Conservation (phyloP, 352 stramenopile species). For the Globisporangium spiculum region DNA sequence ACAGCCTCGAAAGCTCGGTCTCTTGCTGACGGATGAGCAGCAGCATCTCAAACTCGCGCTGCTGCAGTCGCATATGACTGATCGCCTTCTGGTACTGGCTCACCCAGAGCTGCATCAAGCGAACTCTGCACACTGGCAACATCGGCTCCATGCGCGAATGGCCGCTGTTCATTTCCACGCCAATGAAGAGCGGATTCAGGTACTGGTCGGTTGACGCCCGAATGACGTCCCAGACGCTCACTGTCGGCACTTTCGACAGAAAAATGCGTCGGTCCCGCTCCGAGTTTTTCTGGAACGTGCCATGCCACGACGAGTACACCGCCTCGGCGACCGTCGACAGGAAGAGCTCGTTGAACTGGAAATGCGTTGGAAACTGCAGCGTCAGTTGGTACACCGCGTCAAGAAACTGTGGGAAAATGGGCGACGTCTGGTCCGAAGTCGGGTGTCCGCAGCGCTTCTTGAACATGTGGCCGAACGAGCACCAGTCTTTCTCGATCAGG, state of each 20-base stretch:
- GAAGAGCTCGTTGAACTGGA: constrained; percentile 97
- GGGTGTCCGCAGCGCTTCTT: constrained; percentile 71
- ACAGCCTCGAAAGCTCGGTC: constrained; percentile 62
- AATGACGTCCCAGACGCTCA: constrained; percentile 85
- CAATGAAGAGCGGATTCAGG: constrained; percentile 78
- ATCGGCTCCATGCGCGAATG: constrained; percentile 59
- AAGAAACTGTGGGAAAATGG: constrained; percentile 98
- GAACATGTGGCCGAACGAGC: constrained; percentile 89
- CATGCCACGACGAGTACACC: constrained; percentile 96
- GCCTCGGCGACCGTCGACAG: constrained; percentile 94
- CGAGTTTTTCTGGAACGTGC: constrained; percentile 91
- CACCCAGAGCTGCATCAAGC: constrained; percentile 85
- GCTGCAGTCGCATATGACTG: constrained; percentile 83
- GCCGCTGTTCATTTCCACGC: constrained; percentile 23
- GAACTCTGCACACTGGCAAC: constrained; percentile 78
- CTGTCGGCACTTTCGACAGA: constrained; percentile 57
- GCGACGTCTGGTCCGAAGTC: constrained; percentile 92
- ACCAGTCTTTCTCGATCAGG: constrained; percentile 88
- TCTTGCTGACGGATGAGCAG: constrained; percentile 82
- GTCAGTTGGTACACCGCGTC: constrained; percentile 98
- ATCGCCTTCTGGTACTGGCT: constrained; percentile 88
- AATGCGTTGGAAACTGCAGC: constrained; percentile 95
- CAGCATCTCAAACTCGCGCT: constrained; percentile 85
- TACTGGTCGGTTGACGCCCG: constrained; percentile 79
- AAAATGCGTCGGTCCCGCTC: constrained; percentile 72